phyloP scores from a whole-genome alignment of 1,284 basidiomycete species.

The Peniophora sp. region DNA sequence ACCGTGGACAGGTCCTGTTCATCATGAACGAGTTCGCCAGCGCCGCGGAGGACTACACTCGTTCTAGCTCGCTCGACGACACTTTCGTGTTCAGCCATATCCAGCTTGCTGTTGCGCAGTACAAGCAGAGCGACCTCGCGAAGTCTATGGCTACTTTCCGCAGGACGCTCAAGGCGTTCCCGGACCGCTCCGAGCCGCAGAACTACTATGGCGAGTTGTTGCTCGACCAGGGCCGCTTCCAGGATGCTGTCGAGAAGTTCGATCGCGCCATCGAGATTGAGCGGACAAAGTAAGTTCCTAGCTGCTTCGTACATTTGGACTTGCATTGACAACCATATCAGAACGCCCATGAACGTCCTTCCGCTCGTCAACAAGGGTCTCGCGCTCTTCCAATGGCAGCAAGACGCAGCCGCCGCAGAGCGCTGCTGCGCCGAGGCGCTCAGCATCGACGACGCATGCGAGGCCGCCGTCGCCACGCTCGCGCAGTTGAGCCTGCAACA shows the following conservation, averaged over 20 bases:
- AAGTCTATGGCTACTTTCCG: constrained; percentile 90
- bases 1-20: constrained; percentile 97
- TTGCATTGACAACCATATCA: constrained; percentile 15
- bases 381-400: constrained; percentile 93
- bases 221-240: constrained; percentile 86
- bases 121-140: constrained; percentile 78
- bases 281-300: constrained; percentile 50
- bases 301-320: neutral
- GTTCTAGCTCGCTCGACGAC: constrained; percentile 80
- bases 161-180: constrained; percentile 74
- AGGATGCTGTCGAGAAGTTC: constrained; percentile 93
- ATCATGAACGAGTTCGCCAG: constrained; percentile 88
- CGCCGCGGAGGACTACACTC: constrained; percentile 87
- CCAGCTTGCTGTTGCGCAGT: constrained; percentile 94
- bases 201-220: constrained; percentile 97
- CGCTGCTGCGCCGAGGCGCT: constrained; percentile 85
- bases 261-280: constrained; percentile 91
- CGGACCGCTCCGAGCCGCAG: constrained; percentile 75
- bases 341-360: constrained; percentile 70
- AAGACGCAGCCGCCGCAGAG: constrained; percentile 82
- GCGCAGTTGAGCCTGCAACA: constrained; percentile 93
- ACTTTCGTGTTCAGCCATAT: constrained; percentile 93
- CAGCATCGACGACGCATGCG: constrained; percentile 86
- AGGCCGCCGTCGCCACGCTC: constrained; percentile 92
- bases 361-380: constrained; percentile 98